Percentiles rank a stretch among this genome's conserved stretches.
These are phyloP conservation scores for Pythium graminicola DNA, from an alignment of 352 stramenopile genomes.

Conservation along the genomic window DNA sequence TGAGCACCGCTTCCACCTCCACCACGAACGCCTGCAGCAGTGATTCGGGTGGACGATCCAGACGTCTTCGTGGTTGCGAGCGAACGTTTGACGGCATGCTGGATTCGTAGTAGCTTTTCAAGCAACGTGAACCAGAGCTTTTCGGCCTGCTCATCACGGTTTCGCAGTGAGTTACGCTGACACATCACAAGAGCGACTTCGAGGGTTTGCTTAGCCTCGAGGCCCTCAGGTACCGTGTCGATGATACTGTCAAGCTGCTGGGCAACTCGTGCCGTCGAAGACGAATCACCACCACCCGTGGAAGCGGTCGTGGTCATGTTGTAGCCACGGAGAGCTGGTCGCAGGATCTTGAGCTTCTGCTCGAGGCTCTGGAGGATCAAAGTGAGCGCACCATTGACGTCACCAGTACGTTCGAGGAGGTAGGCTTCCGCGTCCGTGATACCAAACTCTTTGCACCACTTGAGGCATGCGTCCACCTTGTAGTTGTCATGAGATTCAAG, in stretches of 20 bases:
- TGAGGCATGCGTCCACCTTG: constrained; percentile 79
- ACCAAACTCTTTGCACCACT: constrained; percentile 76
- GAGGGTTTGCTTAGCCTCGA: constrained; percentile 85
- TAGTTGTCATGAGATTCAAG: constrained; percentile 83
- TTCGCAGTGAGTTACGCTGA: constrained; percentile 87
- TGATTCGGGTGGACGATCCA: constrained; percentile 39
- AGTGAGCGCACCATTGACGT: constrained; percentile 89
- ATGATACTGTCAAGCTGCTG: constrained; percentile 78
- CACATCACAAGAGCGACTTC: constrained; percentile 91
- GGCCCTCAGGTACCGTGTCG: constrained; percentile 66
- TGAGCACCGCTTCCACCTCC: constrained; percentile 53
- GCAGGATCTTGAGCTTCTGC: constrained; percentile 89
- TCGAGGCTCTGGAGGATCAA: constrained; percentile 91
- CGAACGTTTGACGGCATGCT: constrained; percentile 86
- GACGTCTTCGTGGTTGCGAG: constrained; percentile 70
- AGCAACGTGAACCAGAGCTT: constrained; percentile 94
- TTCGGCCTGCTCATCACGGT: constrained; percentile 85
- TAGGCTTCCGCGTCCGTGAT: constrained; percentile 89
- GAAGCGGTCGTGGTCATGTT: constrained; percentile 41
- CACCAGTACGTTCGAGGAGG: constrained; percentile 89
- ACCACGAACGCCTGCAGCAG: constrained; percentile 37
- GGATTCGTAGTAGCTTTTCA: constrained; percentile 90
- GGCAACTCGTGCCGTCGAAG: constrained; percentile 18
- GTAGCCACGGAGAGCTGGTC: constrained; percentile 74
- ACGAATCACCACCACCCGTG: constrained; percentile 20